These are phyloP conservation scores for Raffaelea deltoideospora DNA, from an alignment of 2,329 filamentous ascomycete genomes.

Conservation along the genomic window DNA sequence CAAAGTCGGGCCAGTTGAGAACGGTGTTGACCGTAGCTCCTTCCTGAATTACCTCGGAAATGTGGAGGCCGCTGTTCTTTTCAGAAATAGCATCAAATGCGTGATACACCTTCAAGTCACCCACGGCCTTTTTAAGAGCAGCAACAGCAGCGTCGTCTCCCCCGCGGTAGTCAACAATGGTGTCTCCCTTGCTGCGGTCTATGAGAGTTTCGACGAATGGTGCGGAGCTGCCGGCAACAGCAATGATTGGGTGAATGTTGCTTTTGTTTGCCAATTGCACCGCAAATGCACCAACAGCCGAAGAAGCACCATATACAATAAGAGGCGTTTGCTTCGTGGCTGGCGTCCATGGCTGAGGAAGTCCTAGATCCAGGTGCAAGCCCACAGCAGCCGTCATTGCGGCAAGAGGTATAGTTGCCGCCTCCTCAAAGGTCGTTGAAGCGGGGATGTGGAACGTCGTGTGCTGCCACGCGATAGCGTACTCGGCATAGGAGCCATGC, in stretches of 20 bases:
- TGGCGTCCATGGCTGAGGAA: conserved; percentile 26
- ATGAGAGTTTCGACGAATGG: conserved; percentile 29
- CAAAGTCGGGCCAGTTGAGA: conserved; percentile 10
- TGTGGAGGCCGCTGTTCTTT: conserved; percentile 23
- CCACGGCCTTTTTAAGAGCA: conserved; percentile 22
- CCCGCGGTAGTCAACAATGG: conserved; percentile 36
- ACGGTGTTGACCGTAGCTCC: conserved; percentile 8
- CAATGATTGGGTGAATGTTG: conserved; percentile 39
- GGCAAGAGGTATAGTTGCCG: conserved; percentile 26
- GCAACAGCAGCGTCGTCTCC: conserved; percentile 28
- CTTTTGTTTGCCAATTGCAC: conserved; percentile 31
- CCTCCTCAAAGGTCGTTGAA: conserved; percentile 21
- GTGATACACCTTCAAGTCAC: conserved; percentile 20
- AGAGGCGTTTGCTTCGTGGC: conserved; percentile 9
- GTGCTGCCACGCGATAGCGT: conserved; percentile 22
- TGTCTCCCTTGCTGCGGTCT: conserved; percentile 30
- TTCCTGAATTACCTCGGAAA: conserved; percentile 20
- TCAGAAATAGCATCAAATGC: conserved; percentile 37
- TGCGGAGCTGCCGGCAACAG: conserved; percentile 31
- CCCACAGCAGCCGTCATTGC: conserved; percentile 26
- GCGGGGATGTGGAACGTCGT: conserved; percentile 27
- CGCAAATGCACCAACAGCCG: conserved; percentile 35
- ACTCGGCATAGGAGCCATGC: conserved; percentile 25
- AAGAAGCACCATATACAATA: conserved; percentile 30
- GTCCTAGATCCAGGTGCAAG: conserved; percentile 19